Conservation (phyloP, 257 asterid genomes). For the Jacaranda mimosifolia region DNA sequence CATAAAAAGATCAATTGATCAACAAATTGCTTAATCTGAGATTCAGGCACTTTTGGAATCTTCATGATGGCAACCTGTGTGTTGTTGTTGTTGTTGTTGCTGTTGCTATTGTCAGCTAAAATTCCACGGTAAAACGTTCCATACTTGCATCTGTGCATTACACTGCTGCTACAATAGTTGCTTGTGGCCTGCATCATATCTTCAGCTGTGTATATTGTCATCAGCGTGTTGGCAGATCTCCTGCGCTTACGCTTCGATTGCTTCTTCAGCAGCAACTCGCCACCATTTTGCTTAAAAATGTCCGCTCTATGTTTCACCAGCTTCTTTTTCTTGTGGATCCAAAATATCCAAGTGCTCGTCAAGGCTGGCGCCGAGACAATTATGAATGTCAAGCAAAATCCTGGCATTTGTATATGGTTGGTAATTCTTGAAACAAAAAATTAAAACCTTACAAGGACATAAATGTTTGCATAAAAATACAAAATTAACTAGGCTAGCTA, state of each 20-base stretch:
- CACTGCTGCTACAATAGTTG: background rate
- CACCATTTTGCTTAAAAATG: constrained; percentile 20
- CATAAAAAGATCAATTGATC: constrained; percentile 24
- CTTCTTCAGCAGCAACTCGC: constrained; percentile 22
- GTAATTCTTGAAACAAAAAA: too few species aligned
- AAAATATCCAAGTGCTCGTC: background rate
- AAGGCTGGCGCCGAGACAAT: background rate
- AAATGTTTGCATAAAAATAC: too few species aligned
- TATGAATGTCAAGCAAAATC: background rate
- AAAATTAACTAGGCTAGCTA: too few species aligned
- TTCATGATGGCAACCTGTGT: background rate
- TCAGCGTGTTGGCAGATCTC: background rate
- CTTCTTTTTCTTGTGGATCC: constrained; percentile 4
- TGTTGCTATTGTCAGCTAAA: background rate
- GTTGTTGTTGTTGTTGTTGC: too few species aligned
- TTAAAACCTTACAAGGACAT: too few species aligned
- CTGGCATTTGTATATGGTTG: background rate
- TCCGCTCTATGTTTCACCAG: background rate
- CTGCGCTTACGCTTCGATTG: too few species aligned
- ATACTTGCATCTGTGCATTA: background rate
- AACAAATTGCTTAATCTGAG: constrained; percentile 19
- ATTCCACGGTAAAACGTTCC: constrained; percentile 17
- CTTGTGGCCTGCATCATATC: constrained; percentile 8
- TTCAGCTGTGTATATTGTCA: background rate
- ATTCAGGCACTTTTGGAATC: constrained; percentile 1